Base-by-base conservation (phyloP, 371 early-diverging fungal species). In the Circinella umbellata region DNA sequence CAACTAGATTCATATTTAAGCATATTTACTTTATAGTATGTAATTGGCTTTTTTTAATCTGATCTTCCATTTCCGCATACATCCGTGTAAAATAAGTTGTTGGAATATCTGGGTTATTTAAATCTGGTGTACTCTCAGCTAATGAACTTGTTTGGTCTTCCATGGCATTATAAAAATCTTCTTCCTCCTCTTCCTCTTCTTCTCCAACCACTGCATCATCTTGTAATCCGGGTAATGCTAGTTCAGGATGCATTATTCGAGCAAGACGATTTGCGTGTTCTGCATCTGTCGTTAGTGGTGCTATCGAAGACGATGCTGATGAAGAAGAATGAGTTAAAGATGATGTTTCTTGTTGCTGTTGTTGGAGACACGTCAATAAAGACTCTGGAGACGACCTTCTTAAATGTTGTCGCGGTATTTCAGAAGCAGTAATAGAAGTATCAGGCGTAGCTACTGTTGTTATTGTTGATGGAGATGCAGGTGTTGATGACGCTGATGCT, bases 21-120 rank as follows among this genome's bases (percentile, higher is more conserved):
- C 47, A 20, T 11, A 64, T 69, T 65, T 76, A 76, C 67, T 70
- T 75, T 18, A 83, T 48, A 1, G 77, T 67, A 15, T 73, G 64
- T 17, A 83, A 66, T 14, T 57, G 53, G 8, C 75, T 75, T 7
- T 68, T 37, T 4, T 75, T 59, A 4, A 77, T 27, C 13, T 64
- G 34, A 17, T 66, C 47, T 0, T 62, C 51, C 59, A 71, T 69
- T 14, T 70, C 60, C 37, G 37, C 8, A 74, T 73, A 68, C 14
- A 61, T 17, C 48, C 35, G 64, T 42, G 67, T 35, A 34, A 71
- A 46, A 4, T 53, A n/a, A 4, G 75, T 73, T 61, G 70, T 48
- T 4, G 71, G 55, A 65, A 69, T 71, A 60, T 14, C 55, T 0
- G 71, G 59, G 34, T 66, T 39, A 13, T 47, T 39, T 57, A 42